Percentiles rank a stretch among this genome's conserved stretches.
Conservation (phyloP, 192 early-diverging fungal genomes). For the Coemansia erecta region DNA sequence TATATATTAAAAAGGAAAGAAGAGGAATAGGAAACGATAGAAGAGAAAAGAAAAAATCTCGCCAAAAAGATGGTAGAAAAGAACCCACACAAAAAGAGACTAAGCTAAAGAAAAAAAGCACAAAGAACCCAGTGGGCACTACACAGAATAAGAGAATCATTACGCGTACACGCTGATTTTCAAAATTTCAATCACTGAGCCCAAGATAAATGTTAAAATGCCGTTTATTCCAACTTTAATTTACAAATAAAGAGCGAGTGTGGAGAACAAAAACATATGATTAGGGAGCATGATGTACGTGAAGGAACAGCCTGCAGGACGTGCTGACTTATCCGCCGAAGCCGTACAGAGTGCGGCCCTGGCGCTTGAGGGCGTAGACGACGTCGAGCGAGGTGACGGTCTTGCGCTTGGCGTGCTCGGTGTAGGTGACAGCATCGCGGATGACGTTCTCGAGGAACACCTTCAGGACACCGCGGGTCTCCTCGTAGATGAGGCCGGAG, state of each 20-base stretch:
- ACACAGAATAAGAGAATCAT: too few relatives aligned
- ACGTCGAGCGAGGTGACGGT: slow-evolving; percentile 99
- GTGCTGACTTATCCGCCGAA: slow-evolving; percentile 69
- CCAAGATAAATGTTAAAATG: slow-evolving; percentile 7
- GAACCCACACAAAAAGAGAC: background rate
- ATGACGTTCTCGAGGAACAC: slow-evolving; percentile 99
- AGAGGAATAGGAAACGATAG: background rate
- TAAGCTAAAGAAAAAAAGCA: slow-evolving; percentile 3
- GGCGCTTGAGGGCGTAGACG: slow-evolving; percentile 97
- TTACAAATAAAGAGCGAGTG: slow-evolving; percentile 17
- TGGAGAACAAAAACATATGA: background rate
- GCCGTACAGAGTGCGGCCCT: slow-evolving; percentile 92
- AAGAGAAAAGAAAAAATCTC: slow-evolving; percentile 6
- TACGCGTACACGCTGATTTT: background rate
- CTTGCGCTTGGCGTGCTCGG: slow-evolving; percentile 97
- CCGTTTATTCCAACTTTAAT: slow-evolving; percentile 12
- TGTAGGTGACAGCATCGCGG: slow-evolving; percentile 98
- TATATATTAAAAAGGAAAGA: slow-evolving; percentile 9
- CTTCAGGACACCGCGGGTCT: slow-evolving; percentile 97
- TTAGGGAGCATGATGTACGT: background rate
- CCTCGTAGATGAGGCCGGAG: slow-evolving; percentile 99
- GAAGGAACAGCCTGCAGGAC: too few relatives aligned
- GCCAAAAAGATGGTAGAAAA: background rate
- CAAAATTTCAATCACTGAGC: background rate
- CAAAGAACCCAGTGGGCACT: too few relatives aligned